Base-by-base conservation (phyloP, 768 basidiomycete species). In the Phylloporus sp. region DNA sequence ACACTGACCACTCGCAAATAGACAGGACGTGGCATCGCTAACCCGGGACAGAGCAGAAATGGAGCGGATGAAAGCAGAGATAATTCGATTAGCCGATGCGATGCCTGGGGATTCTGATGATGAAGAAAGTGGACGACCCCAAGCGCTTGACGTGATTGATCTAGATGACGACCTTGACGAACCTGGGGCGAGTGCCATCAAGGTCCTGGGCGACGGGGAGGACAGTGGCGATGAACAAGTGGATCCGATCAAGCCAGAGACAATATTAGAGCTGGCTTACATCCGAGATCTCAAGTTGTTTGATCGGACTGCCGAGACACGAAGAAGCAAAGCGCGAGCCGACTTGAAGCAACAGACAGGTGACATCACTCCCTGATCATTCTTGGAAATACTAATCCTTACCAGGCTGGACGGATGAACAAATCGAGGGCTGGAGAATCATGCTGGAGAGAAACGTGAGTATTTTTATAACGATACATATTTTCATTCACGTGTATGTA, bases 361-460 rank as follows among this genome's bases (percentile, higher is more conserved):
- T 76, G 52, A 52, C 70, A 14, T 37, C 42, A 39, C 15, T 8
- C 17, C 10, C 39, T 17, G 10, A 17, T 44, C 31, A 23, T 28
- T 29, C 6, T 41, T 17, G 8, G 13, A 29, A 7, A 5, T 15
- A 26, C 32, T 50, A 11, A 54, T 28, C 9, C 34, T 49, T 9
- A 7, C 22, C 44, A 84, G 85, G 85, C 10, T 87, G 84, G 82
- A 70, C 63, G 9, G 82, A 96, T 58, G 86, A 86, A 55, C 92
- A 95, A 60, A 82, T 96, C 22, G 92, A 96, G 64, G 93, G 92
- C 0, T 96, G 92, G 92, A 78, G 69, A 46, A 82, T 88, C 45
- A 90, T 95, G 85, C 64, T 96, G 48, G 94, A 97, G 47, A 71
- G 85, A 55, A 84, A 94, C 58, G 93, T 95, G 58, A 50, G 86